Base-by-base conservation (phyloP, 306 rosid species). In the Casuarina equisetifolia region DNA sequence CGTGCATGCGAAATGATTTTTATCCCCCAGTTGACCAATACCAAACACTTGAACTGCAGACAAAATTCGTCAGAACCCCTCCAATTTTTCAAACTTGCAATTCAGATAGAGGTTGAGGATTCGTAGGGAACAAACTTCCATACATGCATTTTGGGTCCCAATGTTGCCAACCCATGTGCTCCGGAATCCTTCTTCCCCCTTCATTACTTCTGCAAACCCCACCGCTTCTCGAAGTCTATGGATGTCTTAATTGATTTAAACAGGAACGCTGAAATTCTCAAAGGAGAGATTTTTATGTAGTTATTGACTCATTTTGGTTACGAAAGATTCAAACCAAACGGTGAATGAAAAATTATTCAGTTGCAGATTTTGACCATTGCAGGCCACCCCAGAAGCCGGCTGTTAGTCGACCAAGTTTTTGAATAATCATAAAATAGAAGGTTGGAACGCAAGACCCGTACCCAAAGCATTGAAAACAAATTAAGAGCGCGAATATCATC, bases 291-390 rank as follows among this genome's bases (percentile, higher is more conserved):
- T 25, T 25, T 25, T 25, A 25, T 25, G 32, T 25, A 25, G 32
- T 25, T 25, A 25, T 25, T 25, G 32, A 25, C 32, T 25, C 32
- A 25, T 25, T 48, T 9, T 2, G 51, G 51, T 48, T 9, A 48
- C 11, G 51, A 9, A 25, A 20, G 35, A 10, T 11, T 62, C 44
- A 62, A 36, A 62, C 17, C 13, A n/a, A 15, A 62, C 46, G 36
- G 35, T 69, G 74, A 17, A 9, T 76, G 76, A 89, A 88, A 83
- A 67, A 44, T 69, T 88, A 79, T 83, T 44, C 74, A 69, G 84
- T 73, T 81, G 77, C 57, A 17, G 78, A 83, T 64, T 83, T 86
- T 86, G 86, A 86, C 93, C 84, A 76, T 88, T 83, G 90, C 82
- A 63, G 76, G 83, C 75, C 76, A 82, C 63, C 13, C 57, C 62